These are phyloP conservation scores for Xylariomycetidae sp. DNA, from an alignment of 2,329 filamentous ascomycete species.

Conservation along the genomic window DNA sequence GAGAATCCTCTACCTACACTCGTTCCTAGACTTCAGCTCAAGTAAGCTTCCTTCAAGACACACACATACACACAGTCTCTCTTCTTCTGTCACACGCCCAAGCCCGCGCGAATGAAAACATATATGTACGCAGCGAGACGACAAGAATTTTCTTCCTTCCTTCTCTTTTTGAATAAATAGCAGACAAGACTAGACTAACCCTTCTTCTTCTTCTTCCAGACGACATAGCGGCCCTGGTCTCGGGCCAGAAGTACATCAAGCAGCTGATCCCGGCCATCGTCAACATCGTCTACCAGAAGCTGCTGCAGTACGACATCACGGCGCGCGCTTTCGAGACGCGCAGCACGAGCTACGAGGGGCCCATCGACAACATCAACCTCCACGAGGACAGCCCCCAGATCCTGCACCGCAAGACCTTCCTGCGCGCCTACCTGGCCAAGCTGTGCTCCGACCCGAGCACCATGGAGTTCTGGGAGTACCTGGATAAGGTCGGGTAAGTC, in stretches of 20 bases:
- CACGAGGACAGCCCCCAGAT: slow-evolving; percentile 71
- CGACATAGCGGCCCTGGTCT: slow-evolving; percentile 66
- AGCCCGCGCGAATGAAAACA: too few relatives aligned
- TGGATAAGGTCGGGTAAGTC: slow-evolving; percentile 73
- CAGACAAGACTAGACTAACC: too few relatives aligned
- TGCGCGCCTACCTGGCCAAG: slow-evolving; percentile 69
- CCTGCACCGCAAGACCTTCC: slow-evolving; percentile 71
- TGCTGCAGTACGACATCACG: slow-evolving; percentile 77
- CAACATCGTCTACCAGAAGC: slow-evolving; percentile 79
- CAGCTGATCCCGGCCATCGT: slow-evolving; percentile 78
- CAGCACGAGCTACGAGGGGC: slow-evolving; percentile 61
- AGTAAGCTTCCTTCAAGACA: too few relatives aligned
- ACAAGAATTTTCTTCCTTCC: too few relatives aligned
- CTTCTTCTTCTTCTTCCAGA: too few relatives aligned
- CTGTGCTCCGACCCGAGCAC: slow-evolving; percentile 70
- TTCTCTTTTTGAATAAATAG: too few relatives aligned
- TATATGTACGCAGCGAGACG: too few relatives aligned
- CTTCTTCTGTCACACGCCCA: too few relatives aligned
- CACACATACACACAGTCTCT: too few relatives aligned
- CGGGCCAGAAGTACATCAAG: slow-evolving; percentile 71
- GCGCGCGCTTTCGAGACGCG: slow-evolving; percentile 67
- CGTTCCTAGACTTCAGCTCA: slow-evolving; percentile 70
- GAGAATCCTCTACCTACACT: slow-evolving; percentile 67
- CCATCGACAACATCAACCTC: slow-evolving; percentile 58
- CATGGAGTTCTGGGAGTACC: slow-evolving; percentile 78